These are phyloP conservation scores for Termitomyces sp. DNA, from an alignment of 768 basidiomycete genomes.

Conservation along the genomic window DNA sequence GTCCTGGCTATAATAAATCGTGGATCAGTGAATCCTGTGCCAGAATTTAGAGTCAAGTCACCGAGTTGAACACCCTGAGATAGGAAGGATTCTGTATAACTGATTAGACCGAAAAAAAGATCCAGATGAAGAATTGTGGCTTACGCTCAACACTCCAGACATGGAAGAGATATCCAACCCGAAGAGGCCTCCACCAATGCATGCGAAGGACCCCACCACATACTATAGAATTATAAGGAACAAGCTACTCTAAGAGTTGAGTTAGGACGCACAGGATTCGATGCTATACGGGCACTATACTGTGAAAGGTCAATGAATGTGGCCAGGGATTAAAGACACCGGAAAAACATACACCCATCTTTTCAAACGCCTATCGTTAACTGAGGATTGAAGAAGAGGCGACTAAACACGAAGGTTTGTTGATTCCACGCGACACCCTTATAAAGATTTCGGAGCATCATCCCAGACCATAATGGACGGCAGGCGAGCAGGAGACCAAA, in stretches of 20 bases:
- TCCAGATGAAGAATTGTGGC: slow-evolving; percentile 3
- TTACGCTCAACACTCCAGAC: slow-evolving; percentile 64
- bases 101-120: not conserved
- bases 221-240: slow-evolving; percentile 35
- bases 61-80: slow-evolving; percentile 27
- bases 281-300: slow-evolving; percentile 52
- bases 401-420: not conserved
- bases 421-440: not conserved
- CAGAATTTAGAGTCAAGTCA: slow-evolving; percentile 7
- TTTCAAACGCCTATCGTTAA: not conserved
- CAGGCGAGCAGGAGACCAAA: not conserved
- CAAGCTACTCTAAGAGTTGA: not conserved
- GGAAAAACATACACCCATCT: slow-evolving; percentile 13
- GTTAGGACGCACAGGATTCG: slow-evolving; percentile 40
- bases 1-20: slow-evolving; percentile 30
- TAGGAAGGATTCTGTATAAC: slow-evolving; percentile 31
- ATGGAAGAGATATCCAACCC: slow-evolving; percentile 81
- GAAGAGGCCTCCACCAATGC: slow-evolving; percentile 75
- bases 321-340: not conserved
- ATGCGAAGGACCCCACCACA: slow-evolving; percentile 74
- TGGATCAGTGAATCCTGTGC: not conserved
- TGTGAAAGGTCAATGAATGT: slow-evolving; percentile 12
- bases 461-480: not conserved
- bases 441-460: not conserved
- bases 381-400: not conserved